Evolutionary conservation across 805 yeast species (phyloP), one percentile per base, ranked within the genome.

Genomic region (Kazachstania psychrophila): DNA sequence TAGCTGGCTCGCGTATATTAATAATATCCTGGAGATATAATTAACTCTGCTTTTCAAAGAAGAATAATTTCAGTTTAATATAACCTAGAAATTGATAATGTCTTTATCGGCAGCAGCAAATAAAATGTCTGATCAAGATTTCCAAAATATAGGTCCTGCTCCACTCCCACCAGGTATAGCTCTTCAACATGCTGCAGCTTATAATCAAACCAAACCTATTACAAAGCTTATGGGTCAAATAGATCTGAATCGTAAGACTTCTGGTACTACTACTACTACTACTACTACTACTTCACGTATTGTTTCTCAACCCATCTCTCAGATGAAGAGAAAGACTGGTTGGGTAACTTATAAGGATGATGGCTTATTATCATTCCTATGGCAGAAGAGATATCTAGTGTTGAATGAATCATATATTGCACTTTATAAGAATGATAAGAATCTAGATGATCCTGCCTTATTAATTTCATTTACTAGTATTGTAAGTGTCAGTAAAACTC

Each of bases 271-370:
- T 3, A 13, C 23, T 5, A 6, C 24, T 6, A n/a, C 25, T 11
- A 14, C 26, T n/a, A 4, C 26, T 8, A 4, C 19, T 16, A 41
- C 22, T 39, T 36, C 18, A 13, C 38, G 44, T 18, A 38, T 51
- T 6, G 36, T 39, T 11, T 36, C 46, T 12, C 43, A 38, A 16
- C 34, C 42, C 11, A 28, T 44, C 13, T 36, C 43, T 33, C 46
- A 47, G 26, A 39, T 41, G 33, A 54, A 47, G 39, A 47, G 49
- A 25, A 47, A 51, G 30, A 43, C 51, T 5, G 96, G 96, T 0
- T 88, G 95, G 94, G 88, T 86, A 16, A 82, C 83, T 37, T 77
- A 86, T 41, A 88, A 85, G 58, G 97, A 89, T 49, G 96, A 89
- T 49, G 96, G 96, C 11, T 65, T 89, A 44, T 73, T 85, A 45